phyloP scores from a whole-genome alignment of 1,284 basidiomycete genomes.

The Sparassis latifolia region DNA sequence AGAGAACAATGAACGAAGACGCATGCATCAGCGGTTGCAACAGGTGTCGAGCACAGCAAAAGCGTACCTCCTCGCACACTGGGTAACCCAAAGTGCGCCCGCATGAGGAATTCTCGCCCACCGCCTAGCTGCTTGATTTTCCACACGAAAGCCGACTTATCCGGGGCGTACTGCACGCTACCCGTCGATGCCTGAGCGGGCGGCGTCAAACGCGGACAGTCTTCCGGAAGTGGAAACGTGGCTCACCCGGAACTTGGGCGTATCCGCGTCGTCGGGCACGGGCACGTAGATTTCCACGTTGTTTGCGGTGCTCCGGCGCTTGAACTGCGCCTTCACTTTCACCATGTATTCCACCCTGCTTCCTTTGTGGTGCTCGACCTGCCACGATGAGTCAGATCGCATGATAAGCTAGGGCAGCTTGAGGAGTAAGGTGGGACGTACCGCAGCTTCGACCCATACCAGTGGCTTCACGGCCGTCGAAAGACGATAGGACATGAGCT shows the following conservation, averaged over 20 bases:
- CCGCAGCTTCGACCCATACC: constrained; percentile 96
- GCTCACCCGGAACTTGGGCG: constrained; percentile 89
- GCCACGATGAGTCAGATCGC: not conserved
- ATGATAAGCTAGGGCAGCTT: not conserved
- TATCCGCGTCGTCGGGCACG: constrained; percentile 97
- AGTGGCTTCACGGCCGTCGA: constrained; percentile 96
- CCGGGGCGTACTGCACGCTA: constrained; percentile 90
- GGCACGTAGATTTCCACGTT: constrained; percentile 98
- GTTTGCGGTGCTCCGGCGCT: constrained; percentile 92
- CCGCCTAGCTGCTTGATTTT: constrained; percentile 96
- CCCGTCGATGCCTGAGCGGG: constrained; percentile 74
- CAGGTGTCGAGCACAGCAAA: not conserved
- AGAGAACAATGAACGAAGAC: not conserved
- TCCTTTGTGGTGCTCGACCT: constrained; percentile 82
- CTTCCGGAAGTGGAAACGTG: not conserved
- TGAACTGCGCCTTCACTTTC: constrained; percentile 98
- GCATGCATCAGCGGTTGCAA: not conserved
- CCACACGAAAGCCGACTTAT: constrained; percentile 96
- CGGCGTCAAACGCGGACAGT: not conserved
- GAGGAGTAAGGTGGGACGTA: constrained; percentile 26
- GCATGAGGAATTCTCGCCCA: constrained; percentile 90
- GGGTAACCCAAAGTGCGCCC: constrained; percentile 92
- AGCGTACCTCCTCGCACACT: constrained; percentile 78
- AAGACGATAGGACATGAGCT: constrained; percentile 95
- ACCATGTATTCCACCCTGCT: constrained; percentile 97